Base-by-base conservation (phyloP, 2,329 filamentous ascomycete species). In the Camillea tinctor region DNA sequence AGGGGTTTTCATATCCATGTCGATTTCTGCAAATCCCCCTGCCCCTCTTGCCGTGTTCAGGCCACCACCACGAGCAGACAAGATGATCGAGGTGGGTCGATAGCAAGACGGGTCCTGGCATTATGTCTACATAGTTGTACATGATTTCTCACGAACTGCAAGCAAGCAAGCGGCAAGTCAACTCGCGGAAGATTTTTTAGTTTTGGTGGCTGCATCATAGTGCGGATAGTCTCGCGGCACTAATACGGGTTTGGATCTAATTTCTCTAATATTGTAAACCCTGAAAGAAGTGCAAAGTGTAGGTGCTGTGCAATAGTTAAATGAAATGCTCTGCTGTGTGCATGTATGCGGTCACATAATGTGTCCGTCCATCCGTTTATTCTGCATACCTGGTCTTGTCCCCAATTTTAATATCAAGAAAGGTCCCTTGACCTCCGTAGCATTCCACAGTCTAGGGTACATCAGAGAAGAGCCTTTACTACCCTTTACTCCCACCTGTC, bases 401-500 rank as follows among this genome's bases (percentile, higher is more conserved):
- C 21, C 54, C 40, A 50, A 26, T 50, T 55, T 50, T 55, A 50
- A 55, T 55, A 55, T 26, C 54, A 49, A 55, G 36, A 20, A 24
- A 22, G 15, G 19, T 26, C 36, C 44, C 26, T 55, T 49, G 40
- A 19, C 40, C 51, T 26, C 26, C 36, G 36, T 44, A 44, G 36
- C 17, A 44, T 44, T n/a, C 36, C 36, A 44, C 36, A 9, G 17
- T 44, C 36, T n/a, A 44, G 36, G 36, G 36, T 51, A 52, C 51
- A 51, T 13, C 20, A 49, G 55, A 49, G 24, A 24, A 49, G 15
- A 49, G n/a, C 57, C 52, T 30, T 60, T 56, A 24, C 52, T 61
- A 17, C 26, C 57, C 53, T 59, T 53, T 60, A 44, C 49, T 60
- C n/a, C 17, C 36, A n/a, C 36, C n/a, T n/a, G 15, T 44, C 36